Percentiles rank a stretch among this genome's conserved stretches.
These are phyloP conservation scores for Vitis cinerea DNA, from an alignment of 164 flowering plant species.

Conservation along the genomic window DNA sequence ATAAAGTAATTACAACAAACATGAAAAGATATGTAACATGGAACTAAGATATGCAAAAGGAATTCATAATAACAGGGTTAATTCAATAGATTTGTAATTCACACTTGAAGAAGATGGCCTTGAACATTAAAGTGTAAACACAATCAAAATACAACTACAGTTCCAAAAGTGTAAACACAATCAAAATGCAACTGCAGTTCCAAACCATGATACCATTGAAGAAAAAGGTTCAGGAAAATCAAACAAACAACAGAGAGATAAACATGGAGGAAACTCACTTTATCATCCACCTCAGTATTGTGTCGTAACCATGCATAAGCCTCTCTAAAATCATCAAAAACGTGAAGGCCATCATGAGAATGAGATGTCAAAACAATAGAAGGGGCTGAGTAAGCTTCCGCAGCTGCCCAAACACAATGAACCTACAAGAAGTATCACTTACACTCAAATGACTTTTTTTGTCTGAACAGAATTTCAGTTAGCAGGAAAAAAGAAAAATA, in stretches of 20 bases:
- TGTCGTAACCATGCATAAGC: conserved; percentile 98
- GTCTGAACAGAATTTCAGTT: not conserved
- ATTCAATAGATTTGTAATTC: too few species aligned
- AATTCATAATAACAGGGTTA: too few species aligned
- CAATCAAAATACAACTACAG: too few species aligned
- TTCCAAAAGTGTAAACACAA: too few species aligned
- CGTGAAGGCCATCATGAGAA: conserved; percentile 88
- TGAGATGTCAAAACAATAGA: conserved; percentile 93
- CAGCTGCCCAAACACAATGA: conserved; percentile 99
- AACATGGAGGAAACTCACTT: conserved; percentile 42
- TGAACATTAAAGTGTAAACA: too few species aligned
- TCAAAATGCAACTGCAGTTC: too few species aligned
- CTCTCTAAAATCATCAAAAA: conserved; percentile 99
- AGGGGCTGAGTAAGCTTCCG: conserved; percentile 99
- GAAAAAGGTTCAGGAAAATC: not conserved
- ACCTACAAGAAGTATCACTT: conserved; percentile 42
- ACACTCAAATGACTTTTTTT: conserved; percentile 1
- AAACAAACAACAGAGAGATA: not conserved
- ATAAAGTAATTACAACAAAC: too few species aligned
- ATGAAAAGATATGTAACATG: too few species aligned
- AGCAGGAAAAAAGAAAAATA: not conserved
- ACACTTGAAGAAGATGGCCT: too few species aligned
- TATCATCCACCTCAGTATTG: conserved; percentile 96
- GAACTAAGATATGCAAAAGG: too few species aligned
- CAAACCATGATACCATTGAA: not conserved